These are phyloP conservation scores for Pythium brachiatum DNA, from an alignment of 352 stramenopile genomes.

Conservation along the genomic window DNA sequence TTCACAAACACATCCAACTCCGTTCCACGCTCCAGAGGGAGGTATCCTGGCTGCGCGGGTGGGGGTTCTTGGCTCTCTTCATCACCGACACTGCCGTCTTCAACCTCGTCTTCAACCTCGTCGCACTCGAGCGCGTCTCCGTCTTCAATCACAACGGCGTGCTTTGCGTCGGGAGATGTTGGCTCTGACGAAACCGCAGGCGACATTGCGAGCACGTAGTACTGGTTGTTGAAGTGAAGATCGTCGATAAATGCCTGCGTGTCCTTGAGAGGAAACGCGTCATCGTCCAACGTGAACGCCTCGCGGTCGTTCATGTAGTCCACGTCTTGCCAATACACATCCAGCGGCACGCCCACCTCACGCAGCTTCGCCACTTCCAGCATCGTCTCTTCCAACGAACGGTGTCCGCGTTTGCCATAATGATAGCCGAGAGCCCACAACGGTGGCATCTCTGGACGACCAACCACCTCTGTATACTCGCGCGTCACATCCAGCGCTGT, in stretches of 20 bases:
- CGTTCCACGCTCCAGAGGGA: constrained; percentile 37
- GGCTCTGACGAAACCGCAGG: constrained; percentile 43
- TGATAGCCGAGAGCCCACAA: constrained; percentile 89
- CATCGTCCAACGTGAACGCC: constrained; percentile 63
- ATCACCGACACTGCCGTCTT: neutral
- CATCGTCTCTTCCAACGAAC: constrained; percentile 36
- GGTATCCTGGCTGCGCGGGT: constrained; percentile 5
- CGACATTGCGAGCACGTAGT: constrained; percentile 69
- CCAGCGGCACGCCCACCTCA: constrained; percentile 51
- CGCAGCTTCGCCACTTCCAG: constrained; percentile 38
- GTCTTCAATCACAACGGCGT: constrained; percentile 9
- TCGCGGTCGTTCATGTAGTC: constrained; percentile 56
- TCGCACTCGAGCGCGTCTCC: neutral
- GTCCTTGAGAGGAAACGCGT: constrained; percentile 39
- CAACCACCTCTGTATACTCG: constrained; percentile 78
- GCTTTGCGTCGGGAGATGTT: neutral
- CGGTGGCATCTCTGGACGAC: constrained; percentile 70
- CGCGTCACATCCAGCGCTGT: constrained; percentile 48
- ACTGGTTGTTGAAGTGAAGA: constrained; percentile 79
- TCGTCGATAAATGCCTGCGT: constrained; percentile 66
- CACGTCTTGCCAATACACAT: constrained; percentile 76
- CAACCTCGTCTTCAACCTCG: neutral
- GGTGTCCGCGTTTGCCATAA: constrained; percentile 41
- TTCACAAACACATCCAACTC: constrained; percentile 77
- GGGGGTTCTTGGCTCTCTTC: neutral